Conservation (phyloP, 2,329 filamentous ascomycete species). For the Trichoderma sp. region DNA sequence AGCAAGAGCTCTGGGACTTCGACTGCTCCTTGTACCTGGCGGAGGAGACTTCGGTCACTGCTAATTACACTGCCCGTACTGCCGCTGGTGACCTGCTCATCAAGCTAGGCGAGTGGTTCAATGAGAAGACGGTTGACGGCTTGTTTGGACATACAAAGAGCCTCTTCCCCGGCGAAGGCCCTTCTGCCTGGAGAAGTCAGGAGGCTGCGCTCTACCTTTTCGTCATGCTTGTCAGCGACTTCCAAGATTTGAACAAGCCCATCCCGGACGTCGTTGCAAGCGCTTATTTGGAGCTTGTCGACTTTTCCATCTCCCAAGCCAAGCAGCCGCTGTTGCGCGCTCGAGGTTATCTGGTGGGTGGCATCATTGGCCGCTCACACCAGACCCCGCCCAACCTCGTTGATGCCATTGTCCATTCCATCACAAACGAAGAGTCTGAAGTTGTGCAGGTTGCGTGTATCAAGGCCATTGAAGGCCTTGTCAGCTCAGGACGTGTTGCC, state of each 20-base stretch:
- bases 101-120: constrained; percentile 90
- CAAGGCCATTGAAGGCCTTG: constrained; percentile 74
- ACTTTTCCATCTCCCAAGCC: constrained; percentile 68
- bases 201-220: constrained; percentile 85
- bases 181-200: constrained; percentile 59
- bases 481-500: constrained; percentile 53
- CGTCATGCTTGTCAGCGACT: constrained; percentile 80
- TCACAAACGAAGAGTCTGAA: constrained; percentile 75
- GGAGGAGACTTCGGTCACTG: constrained; percentile 91
- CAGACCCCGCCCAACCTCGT: constrained; percentile 65
- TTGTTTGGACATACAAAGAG: constrained; percentile 75
- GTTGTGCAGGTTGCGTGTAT: constrained; percentile 92
- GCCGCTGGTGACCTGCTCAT: constrained; percentile 90
- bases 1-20: constrained; percentile 94
- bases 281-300: constrained; percentile 78
- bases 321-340: constrained; percentile 79
- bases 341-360: constrained; percentile 83
- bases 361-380: constrained; percentile 71
- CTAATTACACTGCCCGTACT: constrained; percentile 93
- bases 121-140: constrained; percentile 72
- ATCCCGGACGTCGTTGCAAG: constrained; percentile 70
- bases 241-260: constrained; percentile 72
- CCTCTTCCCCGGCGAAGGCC: constrained; percentile 62
- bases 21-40: constrained; percentile 94
- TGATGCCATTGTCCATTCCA: constrained; percentile 72